phyloP scores from a whole-genome alignment of 2,329 filamentous ascomycete species.

The Hysterium pulicare region DNA sequence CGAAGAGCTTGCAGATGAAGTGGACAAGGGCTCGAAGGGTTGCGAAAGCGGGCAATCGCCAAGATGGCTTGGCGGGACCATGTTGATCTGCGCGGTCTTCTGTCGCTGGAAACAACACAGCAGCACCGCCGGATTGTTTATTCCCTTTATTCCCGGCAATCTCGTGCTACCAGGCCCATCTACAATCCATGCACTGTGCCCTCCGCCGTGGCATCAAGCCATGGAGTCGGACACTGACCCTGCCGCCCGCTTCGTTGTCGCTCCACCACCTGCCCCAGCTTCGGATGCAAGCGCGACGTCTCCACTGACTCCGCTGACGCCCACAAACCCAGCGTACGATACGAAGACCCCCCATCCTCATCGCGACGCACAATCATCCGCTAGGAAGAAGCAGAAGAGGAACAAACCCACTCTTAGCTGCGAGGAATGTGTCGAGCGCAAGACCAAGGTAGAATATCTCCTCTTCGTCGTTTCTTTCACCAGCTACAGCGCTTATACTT shows the following conservation, averaged over 20 bases:
- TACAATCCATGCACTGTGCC: not conserved
- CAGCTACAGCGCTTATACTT: not conserved
- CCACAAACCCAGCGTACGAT: not conserved
- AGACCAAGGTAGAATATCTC: slow-evolving; percentile 60
- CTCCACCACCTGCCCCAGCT: not conserved
- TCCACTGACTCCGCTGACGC: not conserved
- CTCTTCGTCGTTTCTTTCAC: not conserved
- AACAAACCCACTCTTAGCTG: slow-evolving; percentile 82
- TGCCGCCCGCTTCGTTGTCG: not conserved
- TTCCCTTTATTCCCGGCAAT: not conserved
- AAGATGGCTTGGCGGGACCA: too few relatives aligned
- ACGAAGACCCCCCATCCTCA: not conserved
- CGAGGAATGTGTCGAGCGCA: slow-evolving; percentile 75
- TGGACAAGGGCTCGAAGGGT: too few relatives aligned
- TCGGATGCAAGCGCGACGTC: not conserved
- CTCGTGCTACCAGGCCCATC: not conserved
- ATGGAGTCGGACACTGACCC: not conserved
- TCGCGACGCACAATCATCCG: slow-evolving; percentile 22
- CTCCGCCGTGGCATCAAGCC: not conserved
- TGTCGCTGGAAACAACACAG: not conserved
- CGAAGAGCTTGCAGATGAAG: too few relatives aligned
- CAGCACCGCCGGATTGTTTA: too few relatives aligned
- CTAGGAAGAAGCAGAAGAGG: slow-evolving; percentile 72
- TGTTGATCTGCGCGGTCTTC: not conserved
- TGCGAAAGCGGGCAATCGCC: too few relatives aligned